Evolutionary conservation across 139 green algal species (phyloP).

Genomic region (Astrephomene gubernaculifera): DNA sequence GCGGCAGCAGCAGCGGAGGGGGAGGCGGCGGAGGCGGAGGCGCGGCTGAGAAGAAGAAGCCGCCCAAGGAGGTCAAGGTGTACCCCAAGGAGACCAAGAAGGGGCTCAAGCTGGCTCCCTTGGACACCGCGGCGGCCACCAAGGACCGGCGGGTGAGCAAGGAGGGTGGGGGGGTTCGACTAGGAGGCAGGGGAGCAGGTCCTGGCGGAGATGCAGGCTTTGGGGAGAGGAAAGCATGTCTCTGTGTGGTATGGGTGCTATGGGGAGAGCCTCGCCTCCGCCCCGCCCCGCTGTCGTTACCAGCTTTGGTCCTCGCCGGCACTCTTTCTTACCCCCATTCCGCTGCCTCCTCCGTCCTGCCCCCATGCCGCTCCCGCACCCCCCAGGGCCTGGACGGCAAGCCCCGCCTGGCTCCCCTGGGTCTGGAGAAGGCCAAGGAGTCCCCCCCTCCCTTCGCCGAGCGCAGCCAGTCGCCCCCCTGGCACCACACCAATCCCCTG

Average conservation of each 20-base stretch:
- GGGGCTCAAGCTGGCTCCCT: slow-evolving; percentile 31
- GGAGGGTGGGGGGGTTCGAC: neutral
- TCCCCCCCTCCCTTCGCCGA: slow-evolving; percentile 28
- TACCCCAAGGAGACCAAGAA: slow-evolving; percentile 50
- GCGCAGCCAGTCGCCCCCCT: slow-evolving; percentile 54
- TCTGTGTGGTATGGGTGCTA: no score
- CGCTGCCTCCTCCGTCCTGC: neutral
- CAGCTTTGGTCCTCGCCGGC: no score
- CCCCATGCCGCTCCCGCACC: neutral
- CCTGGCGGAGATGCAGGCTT: no score
- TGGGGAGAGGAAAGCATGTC: no score
- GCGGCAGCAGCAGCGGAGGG: no score
- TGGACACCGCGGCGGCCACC: neutral
- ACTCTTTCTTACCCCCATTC: no score
- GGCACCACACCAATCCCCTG: slow-evolving; percentile 67
- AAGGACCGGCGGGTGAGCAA: slow-evolving; percentile 8
- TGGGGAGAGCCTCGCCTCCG: neutral
- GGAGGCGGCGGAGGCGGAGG: no score
- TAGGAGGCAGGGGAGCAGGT: no score
- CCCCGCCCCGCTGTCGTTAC: neutral
- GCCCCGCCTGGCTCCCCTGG: slow-evolving; percentile 27
- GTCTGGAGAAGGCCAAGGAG: slow-evolving; percentile 43
- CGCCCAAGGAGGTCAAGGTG: slow-evolving; percentile 56
- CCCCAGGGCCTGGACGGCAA: slow-evolving; percentile 2
- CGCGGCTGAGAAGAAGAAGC: no score